Base-by-base conservation (phyloP, 2,329 filamentous ascomycete genomes). In the Epichloe amarillans region DNA sequence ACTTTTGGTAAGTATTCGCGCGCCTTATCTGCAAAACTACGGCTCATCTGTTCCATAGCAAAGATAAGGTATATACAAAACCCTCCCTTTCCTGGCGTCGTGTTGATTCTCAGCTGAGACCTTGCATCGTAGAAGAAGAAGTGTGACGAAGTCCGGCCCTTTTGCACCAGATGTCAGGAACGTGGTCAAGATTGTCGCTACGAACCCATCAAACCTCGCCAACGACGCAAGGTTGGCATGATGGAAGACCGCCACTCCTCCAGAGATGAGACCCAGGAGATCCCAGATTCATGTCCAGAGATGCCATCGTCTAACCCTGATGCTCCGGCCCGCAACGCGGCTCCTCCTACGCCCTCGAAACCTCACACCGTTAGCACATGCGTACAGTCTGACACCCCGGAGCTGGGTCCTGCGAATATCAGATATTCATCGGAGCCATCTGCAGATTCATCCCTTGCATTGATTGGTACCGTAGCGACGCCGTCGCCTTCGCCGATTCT, bases 141-240 rank as follows among this genome's bases (percentile, higher is more conserved):
- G 64, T 79, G 75, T 57, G 73, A 79, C 57, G 75, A 79, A 60
- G 65, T 61, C 36, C 71, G 74, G 7, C 75, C 75, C 3, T 64
- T 67, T 44, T 79, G 75, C 57, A 65, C 70, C 21, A 73, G 75
- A 40, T 79, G 75, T 60, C 57, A 64, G 41, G 75, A 79, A 60
- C 68, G 71, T 40, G 66, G 66, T 47, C 64, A 73, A 44, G 67
- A 72, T 21, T 79, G 75, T 57, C 61, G 66, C 2, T 79, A 79
- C 54, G 75, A 77, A 52, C 64, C 70, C 39, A 68, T 76, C 19
- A 65, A 60, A 53, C 67, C 64, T 52, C 68, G 65, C 35, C 67
- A 68, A 52, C 63, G 68, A 38, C 66, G 67, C 35, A 67, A 64
- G 54, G 60, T 62, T 30, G 62, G 62, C 14, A 55, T 58, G 5